Conservation (phyloP, 2,329 filamentous ascomycete genomes). For the Penicillium brasilianum region DNA sequence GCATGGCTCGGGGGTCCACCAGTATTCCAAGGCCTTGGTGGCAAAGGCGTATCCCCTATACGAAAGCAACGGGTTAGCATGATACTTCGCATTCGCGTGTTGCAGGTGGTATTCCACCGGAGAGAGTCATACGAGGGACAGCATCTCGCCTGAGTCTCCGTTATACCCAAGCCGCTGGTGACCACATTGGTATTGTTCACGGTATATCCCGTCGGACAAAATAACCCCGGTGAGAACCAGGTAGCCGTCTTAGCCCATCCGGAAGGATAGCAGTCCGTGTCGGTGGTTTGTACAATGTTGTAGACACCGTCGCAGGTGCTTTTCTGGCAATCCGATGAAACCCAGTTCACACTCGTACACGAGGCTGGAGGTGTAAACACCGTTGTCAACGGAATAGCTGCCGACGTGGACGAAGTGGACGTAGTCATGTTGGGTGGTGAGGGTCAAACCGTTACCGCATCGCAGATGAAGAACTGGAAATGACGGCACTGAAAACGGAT, state of each 20-base stretch:
- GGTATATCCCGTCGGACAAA: slow-evolving; percentile 11
- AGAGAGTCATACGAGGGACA: slow-evolving; percentile 13
- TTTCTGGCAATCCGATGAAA: slow-evolving; percentile 10
- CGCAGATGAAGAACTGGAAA: not conserved
- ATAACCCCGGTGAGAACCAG: slow-evolving; percentile 12
- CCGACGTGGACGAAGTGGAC: not conserved
- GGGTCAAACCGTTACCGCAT: not conserved
- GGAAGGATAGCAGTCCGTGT: slow-evolving; percentile 13
- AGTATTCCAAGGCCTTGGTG: not conserved
- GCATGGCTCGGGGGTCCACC: slow-evolving; percentile 14
- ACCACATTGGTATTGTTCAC: not conserved
- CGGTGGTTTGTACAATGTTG: slow-evolving; percentile 15
- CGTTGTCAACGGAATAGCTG: slow-evolving; percentile 11
- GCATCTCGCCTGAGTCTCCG: slow-evolving; percentile 13
- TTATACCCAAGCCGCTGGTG: slow-evolving; percentile 2
- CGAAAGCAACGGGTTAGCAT: not conserved
- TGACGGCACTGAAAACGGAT: not conserved
- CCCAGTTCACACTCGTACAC: slow-evolving; percentile 3
- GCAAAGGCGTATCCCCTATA: slow-evolving; percentile 8
- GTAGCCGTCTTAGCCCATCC: slow-evolving; percentile 11
- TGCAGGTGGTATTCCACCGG: not conserved
- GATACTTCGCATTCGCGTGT: not conserved
- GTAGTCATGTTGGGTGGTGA: slow-evolving; percentile 4
- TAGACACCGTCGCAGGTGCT: slow-evolving; percentile 9
- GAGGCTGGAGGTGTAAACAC: slow-evolving; percentile 10